Base-by-base conservation (phyloP, 106 monocot genomes). In the Acorus calamus region DNA sequence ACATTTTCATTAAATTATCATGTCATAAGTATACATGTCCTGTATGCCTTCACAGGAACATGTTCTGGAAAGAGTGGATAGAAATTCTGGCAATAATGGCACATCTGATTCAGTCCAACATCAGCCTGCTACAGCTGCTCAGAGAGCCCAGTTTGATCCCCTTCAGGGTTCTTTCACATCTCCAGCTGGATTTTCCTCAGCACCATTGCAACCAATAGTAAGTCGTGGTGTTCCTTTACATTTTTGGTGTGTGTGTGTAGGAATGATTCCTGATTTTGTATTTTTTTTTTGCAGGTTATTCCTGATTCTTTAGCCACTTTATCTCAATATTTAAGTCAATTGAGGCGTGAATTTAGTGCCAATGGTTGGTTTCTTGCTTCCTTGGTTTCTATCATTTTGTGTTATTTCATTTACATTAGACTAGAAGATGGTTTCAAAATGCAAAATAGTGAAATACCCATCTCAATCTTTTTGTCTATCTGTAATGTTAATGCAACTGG, bases 271-370 rank as follows among this genome's bases (percentile, higher is more conserved):
- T 57, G 57, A 46, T 14, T 52, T 9, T 52, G 53, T 48, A 49
- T 66, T 71, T 60, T 64, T 56, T 65, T 52, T 74, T 63, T n/a
- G n/a, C 65, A 96, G 96, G 84, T 83, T 44, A 87, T 96, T 63
- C 90, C 96, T n/a, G 89, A 96, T 81, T 80, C 96, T 14, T 85
- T 84, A 61, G 80, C 85, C 12, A 96, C 90, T 47, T 74, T 96
- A 66, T 63, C 57, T 56, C 84, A 96, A 49, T 96, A 83, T 73
- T 64, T 96, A 48, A 66, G 59, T 51, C 68, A 80, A 63, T 71
- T 96, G 74, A 82, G 66, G 43, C 71, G 75, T 65, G 84, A 84
- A 64, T 87, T 91, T 66, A 59, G 62, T 70, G 50, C 52, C 52
- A 80, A 60, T 80, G 75, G 87, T 94, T 50, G 51, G 71, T 68